Evolutionary conservation across 495 filamentous ascomycete species (phyloP).

Genomic region (Trichocladium antarcticum): DNA sequence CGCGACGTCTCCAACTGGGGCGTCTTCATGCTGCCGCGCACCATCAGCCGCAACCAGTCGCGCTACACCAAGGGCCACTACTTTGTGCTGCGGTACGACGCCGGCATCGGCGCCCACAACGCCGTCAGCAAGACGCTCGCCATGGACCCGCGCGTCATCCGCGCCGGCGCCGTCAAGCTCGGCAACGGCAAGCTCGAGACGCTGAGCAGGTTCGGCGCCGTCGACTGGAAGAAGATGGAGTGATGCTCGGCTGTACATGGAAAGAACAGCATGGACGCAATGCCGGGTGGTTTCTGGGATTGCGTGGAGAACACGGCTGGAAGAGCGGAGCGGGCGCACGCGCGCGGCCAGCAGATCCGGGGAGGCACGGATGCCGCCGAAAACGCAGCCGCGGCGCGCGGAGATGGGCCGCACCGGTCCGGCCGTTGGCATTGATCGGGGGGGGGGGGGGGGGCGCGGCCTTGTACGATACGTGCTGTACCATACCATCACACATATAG

Average conservation of each 20-base stretch:
- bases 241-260: neutral
- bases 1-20: conserved; percentile 94
- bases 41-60: conserved; percentile 63
- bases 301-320: too few species aligned
- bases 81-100: conserved; percentile 95
- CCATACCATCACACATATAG: neutral
- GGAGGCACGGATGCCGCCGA: too few species aligned
- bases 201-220: conserved; percentile 49
- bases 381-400: too few species aligned
- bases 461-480: conserved; percentile 5
- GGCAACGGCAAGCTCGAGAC: conserved; percentile 63
- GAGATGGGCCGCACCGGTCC: too few species aligned
- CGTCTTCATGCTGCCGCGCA: conserved; percentile 66
- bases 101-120: conserved; percentile 56
- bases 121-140: conserved; percentile 60
- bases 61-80: conserved; percentile 78
- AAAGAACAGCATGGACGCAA: too few species aligned
- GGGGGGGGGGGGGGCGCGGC: too few species aligned
- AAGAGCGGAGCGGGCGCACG: too few species aligned
- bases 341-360: too few species aligned
- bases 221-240: conserved; percentile 26
- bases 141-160: conserved; percentile 86
- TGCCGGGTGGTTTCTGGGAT: too few species aligned
- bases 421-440: too few species aligned
- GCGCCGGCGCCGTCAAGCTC: conserved; percentile 74